Conservation (phyloP, 352 stramenopile species). For the Thalassiosira livingstoniorum region DNA sequence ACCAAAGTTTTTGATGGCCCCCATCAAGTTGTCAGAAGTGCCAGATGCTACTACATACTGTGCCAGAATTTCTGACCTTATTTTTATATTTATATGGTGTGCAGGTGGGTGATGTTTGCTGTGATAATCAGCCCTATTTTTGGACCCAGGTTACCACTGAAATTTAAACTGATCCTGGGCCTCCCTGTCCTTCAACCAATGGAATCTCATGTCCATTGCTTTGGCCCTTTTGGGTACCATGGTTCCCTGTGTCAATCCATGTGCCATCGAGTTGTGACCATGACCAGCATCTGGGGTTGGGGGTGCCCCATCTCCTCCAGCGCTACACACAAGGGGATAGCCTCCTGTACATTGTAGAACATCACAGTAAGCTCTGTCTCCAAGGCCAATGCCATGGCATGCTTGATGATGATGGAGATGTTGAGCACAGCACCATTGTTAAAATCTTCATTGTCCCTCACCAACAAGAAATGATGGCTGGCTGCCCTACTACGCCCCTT, state of each 20-base stretch:
- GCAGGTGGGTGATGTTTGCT: not conserved
- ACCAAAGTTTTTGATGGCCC: too few relatives aligned
- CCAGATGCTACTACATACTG: too few relatives aligned
- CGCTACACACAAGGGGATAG: not conserved
- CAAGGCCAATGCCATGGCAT: slow-evolving; percentile 10
- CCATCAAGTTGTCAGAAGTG: too few relatives aligned
- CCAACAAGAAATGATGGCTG: slow-evolving; percentile 19
- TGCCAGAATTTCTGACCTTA: too few relatives aligned
- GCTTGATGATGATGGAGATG: slow-evolving; percentile 4
- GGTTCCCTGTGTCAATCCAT: not conserved
- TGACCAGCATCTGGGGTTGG: slow-evolving; percentile 21
- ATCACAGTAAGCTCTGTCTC: slow-evolving; percentile 32
- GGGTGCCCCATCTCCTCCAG: slow-evolving; percentile 25
- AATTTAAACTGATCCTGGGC: not conserved
- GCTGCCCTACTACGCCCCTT: slow-evolving; percentile 9
- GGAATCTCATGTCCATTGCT: slow-evolving; percentile 37
- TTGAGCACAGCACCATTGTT: slow-evolving; percentile 8
- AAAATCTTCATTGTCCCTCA: not conserved
- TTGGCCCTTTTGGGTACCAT: slow-evolving; percentile 20
- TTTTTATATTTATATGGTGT: not conserved
- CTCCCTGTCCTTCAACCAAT: not conserved
- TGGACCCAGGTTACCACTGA: not conserved
- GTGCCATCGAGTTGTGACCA: slow-evolving; percentile 34
- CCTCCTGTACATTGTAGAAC: slow-evolving; percentile 15
- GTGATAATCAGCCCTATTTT: not conserved